Evolutionary conservation across 1,139 yeast species (phyloP), one percentile per base, ranked within the genome.

Genomic region (Yamadazyma sp.): DNA sequence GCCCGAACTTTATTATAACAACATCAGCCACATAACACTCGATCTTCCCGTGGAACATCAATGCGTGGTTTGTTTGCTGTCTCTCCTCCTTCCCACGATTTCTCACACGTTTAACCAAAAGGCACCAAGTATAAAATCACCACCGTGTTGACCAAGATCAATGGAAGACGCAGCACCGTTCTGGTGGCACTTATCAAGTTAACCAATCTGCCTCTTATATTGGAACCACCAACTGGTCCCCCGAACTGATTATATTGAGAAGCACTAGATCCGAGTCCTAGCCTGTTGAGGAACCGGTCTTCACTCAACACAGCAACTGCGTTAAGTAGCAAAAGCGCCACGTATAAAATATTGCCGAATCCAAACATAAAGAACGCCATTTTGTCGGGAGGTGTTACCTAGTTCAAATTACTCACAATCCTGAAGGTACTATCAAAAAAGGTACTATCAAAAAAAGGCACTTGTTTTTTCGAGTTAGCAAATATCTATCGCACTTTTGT

Each of bases 291-390:
- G 46, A 72, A 72, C 34, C 77, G 55, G 50, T 72, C 77, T 44
- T 72, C 77, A 42, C 77, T 70, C 38, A 72, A 62, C 17, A 72
- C 71, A 1, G 77, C 77, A 20, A 72, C 64, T 1, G 76, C 76
- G 48, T 72, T 72, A 25, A 69, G 63, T 18, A 66, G 51, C 33
- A 72, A 59, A 18, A 72, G 58, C 11, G 66, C 58, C 39, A 70
- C 69, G 53, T 72, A 72, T 30, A 72, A 54, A 29, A 72, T 54
- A 48, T 69, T 71, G 3, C 77, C 76, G 38, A 72, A 56, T 25
- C 77, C 77, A 56, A 72, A 72, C 75, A 72, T 69, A 34, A 44
- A 38, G 15, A 42, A 33, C 11, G 43, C 41, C 46, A 42, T 42
- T 12, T 12, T 41, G n/a, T n/a, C n/a, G n/a, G n/a, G n/a, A n/a